These are phyloP conservation scores for Hyaloscypha hepaticicola DNA, from an alignment of 495 filamentous ascomycete species.

Conservation along the genomic window DNA sequence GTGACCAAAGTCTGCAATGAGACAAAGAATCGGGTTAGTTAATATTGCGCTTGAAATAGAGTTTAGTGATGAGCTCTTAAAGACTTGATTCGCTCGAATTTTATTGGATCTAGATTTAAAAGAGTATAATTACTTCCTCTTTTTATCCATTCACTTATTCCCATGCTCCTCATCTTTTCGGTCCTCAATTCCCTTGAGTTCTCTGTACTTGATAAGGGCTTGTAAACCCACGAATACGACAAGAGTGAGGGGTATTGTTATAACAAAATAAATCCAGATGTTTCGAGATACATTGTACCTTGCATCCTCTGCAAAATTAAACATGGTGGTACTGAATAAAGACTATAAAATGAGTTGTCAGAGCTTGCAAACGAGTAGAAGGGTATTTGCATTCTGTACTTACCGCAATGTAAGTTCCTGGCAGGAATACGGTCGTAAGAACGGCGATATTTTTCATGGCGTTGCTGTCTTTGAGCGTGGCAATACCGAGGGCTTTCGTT, in stretches of 20 bases:
- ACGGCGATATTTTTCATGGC: conserved; percentile 3
- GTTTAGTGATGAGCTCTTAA: no score
- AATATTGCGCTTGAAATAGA: no score
- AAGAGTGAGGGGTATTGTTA: background rate
- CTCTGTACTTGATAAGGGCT: no score
- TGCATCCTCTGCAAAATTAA: background rate
- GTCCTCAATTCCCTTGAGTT: no score
- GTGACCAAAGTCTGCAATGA: no score
- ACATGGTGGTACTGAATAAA: background rate
- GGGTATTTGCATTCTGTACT: background rate
- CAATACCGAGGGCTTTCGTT: background rate
- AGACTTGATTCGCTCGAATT: no score
- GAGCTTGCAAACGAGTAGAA: background rate
- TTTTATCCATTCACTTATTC: no score
- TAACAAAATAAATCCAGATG: background rate
- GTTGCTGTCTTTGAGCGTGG: background rate
- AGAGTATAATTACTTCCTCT: no score
- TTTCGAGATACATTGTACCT: background rate
- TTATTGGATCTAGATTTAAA: no score
- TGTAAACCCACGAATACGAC: background rate
- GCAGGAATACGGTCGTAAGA: background rate
- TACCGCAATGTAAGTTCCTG: background rate
- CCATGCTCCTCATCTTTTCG: no score
- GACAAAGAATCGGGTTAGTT: no score
- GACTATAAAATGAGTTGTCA: background rate